Evolutionary conservation across 148 eudicot species (phyloP), one percentile per base, ranked within the genome.

Genomic region (Rhododendron henanense): DNA sequence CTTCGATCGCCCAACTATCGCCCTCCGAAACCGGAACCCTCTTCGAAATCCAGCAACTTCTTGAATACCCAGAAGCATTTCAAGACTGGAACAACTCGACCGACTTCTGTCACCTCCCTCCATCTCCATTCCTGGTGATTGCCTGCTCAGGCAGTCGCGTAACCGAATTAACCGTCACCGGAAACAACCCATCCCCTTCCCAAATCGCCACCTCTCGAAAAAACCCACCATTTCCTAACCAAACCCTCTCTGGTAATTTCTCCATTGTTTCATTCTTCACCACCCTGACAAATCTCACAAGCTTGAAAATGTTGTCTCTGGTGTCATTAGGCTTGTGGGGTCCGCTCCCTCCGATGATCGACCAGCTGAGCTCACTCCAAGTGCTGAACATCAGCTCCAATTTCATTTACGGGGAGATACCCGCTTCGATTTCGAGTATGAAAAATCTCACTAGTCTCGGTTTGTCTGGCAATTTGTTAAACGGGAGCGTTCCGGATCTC

Each of bases 311-410:
- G 23, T 63, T 97, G 37, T 90, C 98, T 1, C 89, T 97, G 3
- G 94, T 95, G 15, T 95, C 98, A 23, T 67, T 97, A 23, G 99
- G 99, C 10, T 41, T 97, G 11, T 95, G 99, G 99, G 98, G 99
- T 15, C 89, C 90, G 15, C 74, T 97, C 50, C 99, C 99, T 3
- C 37, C 88, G 9, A 93, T 92, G 33, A 89, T 97, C 77, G 80
- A 79, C 87, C 87, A 93, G 39, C 87, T 97, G 15, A 82, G 81
- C 33, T 93, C 98, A 1, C 94, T 97, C 45, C 89, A 93, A 81
- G 76, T 87, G 11, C 88, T 97, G n/a, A 95, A 95, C 53, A 81
- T 94, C 5, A 97, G 98, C 85, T 93, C 99, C 41, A 95, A 95
- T 87, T 95, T 88, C 92, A 88, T 97, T 0, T 86, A 48, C 83